Conservation (phyloP, 768 basidiomycete genomes). For the Naganishia onofrii region DNA sequence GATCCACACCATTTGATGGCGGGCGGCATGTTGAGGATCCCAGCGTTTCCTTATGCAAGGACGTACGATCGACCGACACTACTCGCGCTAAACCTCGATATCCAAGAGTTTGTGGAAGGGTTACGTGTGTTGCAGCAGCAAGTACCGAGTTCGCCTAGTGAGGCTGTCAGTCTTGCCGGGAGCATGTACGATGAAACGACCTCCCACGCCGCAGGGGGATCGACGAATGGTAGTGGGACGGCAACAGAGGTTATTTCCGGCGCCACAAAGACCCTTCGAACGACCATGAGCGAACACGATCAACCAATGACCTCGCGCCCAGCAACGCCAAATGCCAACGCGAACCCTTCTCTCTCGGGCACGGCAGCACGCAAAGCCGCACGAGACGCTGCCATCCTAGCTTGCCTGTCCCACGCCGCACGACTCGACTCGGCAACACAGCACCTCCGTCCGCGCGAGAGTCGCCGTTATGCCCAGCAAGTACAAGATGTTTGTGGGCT, state of each 20-base stretch:
- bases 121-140: slow-evolving; percentile 56
- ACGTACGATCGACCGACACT: slow-evolving; percentile 27
- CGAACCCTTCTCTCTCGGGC: background rate
- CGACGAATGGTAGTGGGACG: background rate
- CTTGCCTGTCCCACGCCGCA: slow-evolving; percentile 54
- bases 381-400: slow-evolving; percentile 35
- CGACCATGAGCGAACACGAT: background rate
- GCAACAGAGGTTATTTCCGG: background rate
- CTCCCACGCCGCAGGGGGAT: background rate
- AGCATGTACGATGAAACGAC: slow-evolving; percentile 53
- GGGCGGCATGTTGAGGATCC: background rate
- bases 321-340: background rate
- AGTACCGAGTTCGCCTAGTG: slow-evolving; percentile 27
- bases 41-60: slow-evolving; percentile 23
- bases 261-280: background rate
- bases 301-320: slow-evolving; percentile 13
- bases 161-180: slow-evolving; percentile 18
- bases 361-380: slow-evolving; percentile 5
- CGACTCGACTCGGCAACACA: slow-evolving; percentile 65
- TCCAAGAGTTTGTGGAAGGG: slow-evolving; percentile 81
- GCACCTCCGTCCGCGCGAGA: slow-evolving; percentile 62
- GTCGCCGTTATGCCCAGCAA: slow-evolving; percentile 65
- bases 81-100: slow-evolving; percentile 68
- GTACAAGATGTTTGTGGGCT: slow-evolving; percentile 71
- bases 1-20: background rate